Percentiles rank a stretch among this genome's conserved stretches.
These are phyloP conservation scores for Mangifera indica DNA, from an alignment of 345 rosid genomes.

Conservation along the genomic window DNA sequence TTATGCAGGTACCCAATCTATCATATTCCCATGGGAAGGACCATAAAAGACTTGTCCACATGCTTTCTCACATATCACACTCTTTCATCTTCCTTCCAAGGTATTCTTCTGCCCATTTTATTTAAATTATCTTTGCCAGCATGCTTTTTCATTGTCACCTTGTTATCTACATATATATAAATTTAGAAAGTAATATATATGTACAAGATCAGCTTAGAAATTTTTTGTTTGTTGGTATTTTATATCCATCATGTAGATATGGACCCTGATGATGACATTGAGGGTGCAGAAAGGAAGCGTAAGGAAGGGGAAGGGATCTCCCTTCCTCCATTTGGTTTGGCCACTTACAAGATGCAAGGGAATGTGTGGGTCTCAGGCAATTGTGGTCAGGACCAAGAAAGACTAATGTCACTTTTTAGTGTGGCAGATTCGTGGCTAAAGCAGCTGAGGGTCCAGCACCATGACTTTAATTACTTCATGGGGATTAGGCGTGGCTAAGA, in stretches of 20 bases:
- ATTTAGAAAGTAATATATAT: background rate
- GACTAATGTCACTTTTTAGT: constrained; percentile 71
- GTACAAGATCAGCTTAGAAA: background rate
- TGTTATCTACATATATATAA: background rate
- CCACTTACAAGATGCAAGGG: constrained; percentile 99
- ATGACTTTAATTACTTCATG: constrained; percentile 87
- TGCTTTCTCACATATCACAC: constrained; percentile 97
- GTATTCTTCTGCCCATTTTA: constrained; percentile 29
- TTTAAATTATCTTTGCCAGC: background rate
- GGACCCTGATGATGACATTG: constrained; percentile 67
- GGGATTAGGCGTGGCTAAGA: constrained; percentile 66
- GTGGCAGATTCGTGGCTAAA: constrained; percentile 99
- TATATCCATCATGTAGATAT: constrained; percentile 42
- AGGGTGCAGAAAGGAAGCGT: constrained; percentile 40
- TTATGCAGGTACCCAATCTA: constrained; percentile 83
- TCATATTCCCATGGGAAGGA: constrained; percentile 98
- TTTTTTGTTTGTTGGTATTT: background rate
- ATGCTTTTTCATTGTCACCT: background rate
- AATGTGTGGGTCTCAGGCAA: constrained; percentile 84
- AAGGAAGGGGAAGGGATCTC: constrained; percentile 66
- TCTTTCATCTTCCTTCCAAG: constrained; percentile 94
- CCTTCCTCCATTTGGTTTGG: constrained; percentile 82
- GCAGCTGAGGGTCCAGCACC: constrained; percentile 95
- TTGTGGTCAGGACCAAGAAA: constrained; percentile 73
- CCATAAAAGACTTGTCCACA: constrained; percentile 93